Percentiles rank a stretch among this genome's conserved stretches.
Conservation (phyloP, 2,329 filamentous ascomycete genomes). For the Teratosphaeria zuluensis region DNA sequence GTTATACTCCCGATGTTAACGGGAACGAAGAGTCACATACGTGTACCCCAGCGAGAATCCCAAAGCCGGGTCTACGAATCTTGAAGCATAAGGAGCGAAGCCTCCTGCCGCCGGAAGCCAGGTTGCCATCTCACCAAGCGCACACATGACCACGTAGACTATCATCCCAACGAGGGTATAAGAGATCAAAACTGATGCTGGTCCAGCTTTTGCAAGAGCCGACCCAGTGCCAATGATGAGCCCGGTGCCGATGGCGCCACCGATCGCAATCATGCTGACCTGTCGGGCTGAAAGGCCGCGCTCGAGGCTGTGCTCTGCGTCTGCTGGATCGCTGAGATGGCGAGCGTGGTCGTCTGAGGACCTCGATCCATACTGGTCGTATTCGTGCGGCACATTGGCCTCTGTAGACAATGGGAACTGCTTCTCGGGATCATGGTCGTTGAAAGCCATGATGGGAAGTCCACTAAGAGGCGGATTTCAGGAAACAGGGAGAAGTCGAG, state of each 20-base stretch:
- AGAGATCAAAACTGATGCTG: constrained; percentile 9
- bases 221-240: constrained; percentile 18
- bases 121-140: background rate
- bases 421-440: constrained; percentile 6
- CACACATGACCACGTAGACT: background rate
- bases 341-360: constrained; percentile 7
- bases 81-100: background rate
- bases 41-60: background rate
- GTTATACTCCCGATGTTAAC: background rate
- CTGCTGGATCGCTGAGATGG: constrained; percentile 14
- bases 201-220: constrained; percentile 2
- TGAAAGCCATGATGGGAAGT: background rate
- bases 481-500: background rate
- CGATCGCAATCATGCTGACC: constrained; percentile 59
- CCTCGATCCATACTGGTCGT: constrained; percentile 9
- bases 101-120: background rate
- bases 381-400: constrained; percentile 5
- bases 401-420: background rate
- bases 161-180: constrained; percentile 15
- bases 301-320: constrained; percentile 31
- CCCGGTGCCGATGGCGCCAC: constrained; percentile 29
- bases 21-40: background rate
- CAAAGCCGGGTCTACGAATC: background rate
- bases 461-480: background rate
- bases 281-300: constrained; percentile 46